Evolutionary conservation across 495 filamentous ascomycete genomes (phyloP), one percentile per base, ranked within the genome.

Genomic region (Terfezia claveryi): DNA sequence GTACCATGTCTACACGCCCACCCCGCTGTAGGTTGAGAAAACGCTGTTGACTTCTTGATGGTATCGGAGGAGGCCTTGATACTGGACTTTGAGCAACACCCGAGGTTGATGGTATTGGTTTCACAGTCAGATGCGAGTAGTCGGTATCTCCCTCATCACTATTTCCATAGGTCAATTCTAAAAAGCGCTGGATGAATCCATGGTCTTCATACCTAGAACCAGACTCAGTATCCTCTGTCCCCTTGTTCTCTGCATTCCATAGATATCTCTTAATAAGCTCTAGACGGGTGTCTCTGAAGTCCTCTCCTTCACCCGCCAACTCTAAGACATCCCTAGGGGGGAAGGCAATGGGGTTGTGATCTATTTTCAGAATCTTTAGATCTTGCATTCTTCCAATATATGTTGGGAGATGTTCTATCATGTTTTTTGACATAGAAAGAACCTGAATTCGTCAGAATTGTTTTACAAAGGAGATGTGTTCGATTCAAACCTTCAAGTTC

Each of bases 311-410:
- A n/a, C 17, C 17, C 5, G 17, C 27, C 72, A 72, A 66, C 55
- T 76, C 71, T 36, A 76, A 63, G 8, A 79, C 65, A 46, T 83
- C 76, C 55, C 70, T 72, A 20, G 81, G 80, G 1, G 82, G 82
- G 59, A 82, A 85, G 8, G 64, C 66, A 36, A 94, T 73, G 12
- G 86, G 85, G 61, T 95, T 95, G 37, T 84, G 85, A 46, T 85
- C 81, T 12, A 95, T 72, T 64, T 89, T 93, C 58, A 96, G 69
- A 59, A 91, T 82, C 56, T 85, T 82, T 23, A 96, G 73, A 52
- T 86, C 87, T 53, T 75, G 78, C 81, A 94, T 94, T 62, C 91
- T 84, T 38, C 83, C 87, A 17, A 96, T 68, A 54, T 82, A 85
- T 11, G 80, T 73, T 17, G 89, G 89, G 17, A 96, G 72, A 51